Evolutionary conservation across 306 rosid species (phyloP), one percentile per base, ranked within the genome.

Genomic region (Psophocarpus tetragonolobus): DNA sequence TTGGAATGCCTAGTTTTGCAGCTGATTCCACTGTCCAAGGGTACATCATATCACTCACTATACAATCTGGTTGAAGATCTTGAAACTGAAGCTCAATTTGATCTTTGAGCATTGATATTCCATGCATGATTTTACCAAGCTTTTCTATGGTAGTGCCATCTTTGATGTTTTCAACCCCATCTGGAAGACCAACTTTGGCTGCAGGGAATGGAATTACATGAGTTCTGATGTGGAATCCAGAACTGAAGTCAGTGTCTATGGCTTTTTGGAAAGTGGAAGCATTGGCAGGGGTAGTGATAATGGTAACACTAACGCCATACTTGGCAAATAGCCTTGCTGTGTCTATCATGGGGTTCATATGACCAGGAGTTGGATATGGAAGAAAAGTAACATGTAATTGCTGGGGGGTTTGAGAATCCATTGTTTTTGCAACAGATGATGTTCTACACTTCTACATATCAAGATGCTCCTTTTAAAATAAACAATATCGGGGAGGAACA

Each of bases 261-360:
- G 50, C 13, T 17, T 60, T 75, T 48, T 81, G 77, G 51, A 81
- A 67, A 0, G 41, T 18, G 3, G 14, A 39, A 27, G 73, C 85
- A 81, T 81, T 81, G 1, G 78, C 73, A 21, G 32, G 67, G 17
- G 85, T 75, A 10, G 81, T 26, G 50, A 82, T 76, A 0, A 82
- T 76, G 35, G 82, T 76, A 3, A 76, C 85, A 50, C 12, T 62
- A 38, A 23, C 78, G 50, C 82, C 78, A 39, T 70, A 78, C 15
- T 23, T 82, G 13, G 85, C 78, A 62, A 82, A 82, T 75, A 81
- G 18, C 20, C 85, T 69, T 35, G 85, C 81, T 8, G 81, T 69
- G 29, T 75, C 81, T 4, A 76, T 4, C 82, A 82, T 76, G 0
- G 85, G 82, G 27, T 2, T 76, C 85, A 76, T 76, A 24, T 82